Percentiles rank a stretch among this genome's conserved stretches.
Evolutionary conservation across 306 rosid species (phyloP).

Genomic region (Quercus rubra): DNA sequence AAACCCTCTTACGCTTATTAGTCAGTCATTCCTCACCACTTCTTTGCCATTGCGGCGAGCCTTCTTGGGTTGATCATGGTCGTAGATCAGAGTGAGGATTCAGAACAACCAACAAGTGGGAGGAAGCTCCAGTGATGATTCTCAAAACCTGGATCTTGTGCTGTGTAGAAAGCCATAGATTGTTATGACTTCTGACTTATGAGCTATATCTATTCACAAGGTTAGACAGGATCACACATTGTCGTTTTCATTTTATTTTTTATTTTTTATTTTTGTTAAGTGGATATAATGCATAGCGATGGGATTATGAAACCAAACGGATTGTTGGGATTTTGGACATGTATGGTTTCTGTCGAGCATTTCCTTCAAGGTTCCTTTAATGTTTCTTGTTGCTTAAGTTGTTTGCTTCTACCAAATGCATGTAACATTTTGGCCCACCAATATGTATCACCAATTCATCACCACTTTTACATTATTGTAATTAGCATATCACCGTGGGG

Average conservation of each 20-base stretch:
- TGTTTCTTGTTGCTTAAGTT: not conserved
- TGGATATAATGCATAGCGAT: not conserved
- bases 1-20: not conserved
- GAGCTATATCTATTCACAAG: not conserved
- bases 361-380: not conserved
- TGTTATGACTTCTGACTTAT: too few relatives aligned
- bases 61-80: not conserved
- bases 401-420: not conserved
- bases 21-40: not conserved
- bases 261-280: not conserved
- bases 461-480: too few relatives aligned
- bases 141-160: not conserved
- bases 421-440: not conserved
- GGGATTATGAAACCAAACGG: not conserved
- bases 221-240: not conserved
- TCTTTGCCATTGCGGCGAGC: not conserved
- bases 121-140: not conserved
- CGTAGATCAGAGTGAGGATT: not conserved
- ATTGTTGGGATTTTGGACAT: not conserved
- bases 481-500: too few relatives aligned
- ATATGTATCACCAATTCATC: not conserved
- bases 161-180: not conserved
- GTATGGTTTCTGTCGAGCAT: not conserved
- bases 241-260: too few relatives aligned
- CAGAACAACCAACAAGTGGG: not conserved